Evolutionary conservation across 768 basidiomycete genomes (phyloP).

Genomic region (Austroboletus eburneus): DNA sequence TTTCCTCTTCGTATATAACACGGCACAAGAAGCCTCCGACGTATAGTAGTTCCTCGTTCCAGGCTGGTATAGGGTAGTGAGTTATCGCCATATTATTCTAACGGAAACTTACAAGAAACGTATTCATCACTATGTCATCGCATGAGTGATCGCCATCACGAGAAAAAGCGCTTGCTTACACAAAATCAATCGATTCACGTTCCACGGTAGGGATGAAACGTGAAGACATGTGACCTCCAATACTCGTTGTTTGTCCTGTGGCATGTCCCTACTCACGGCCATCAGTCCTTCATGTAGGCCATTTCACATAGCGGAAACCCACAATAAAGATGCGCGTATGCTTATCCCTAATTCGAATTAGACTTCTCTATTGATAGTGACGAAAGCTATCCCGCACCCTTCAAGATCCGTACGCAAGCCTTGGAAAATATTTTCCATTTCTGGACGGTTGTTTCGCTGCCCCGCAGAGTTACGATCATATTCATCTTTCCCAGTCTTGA

Average conservation of each 20-base stretch:
- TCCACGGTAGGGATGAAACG: constrained; percentile 15
- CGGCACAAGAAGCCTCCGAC: constrained; percentile 80
- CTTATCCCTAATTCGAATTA: constrained; percentile 1
- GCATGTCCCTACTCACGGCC: constrained; percentile 4
- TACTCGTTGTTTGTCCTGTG: constrained; percentile 12
- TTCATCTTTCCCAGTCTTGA: constrained; percentile 76
- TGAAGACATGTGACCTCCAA: constrained; percentile 17
- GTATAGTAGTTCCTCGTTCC: constrained; percentile 86
- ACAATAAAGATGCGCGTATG: constrained; percentile 15
- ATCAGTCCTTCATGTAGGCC: neutral
- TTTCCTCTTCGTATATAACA: constrained; percentile 80
- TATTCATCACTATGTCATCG: neutral
- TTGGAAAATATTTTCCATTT: constrained; percentile 56
- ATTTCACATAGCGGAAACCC: neutral
- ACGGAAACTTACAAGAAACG: neutral
- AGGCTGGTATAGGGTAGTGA: constrained; percentile 40
- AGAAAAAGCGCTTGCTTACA: constrained; percentile 1
- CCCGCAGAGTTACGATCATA: constrained; percentile 58
- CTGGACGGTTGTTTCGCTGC: neutral
- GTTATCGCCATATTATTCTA: neutral
- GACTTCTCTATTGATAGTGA: neutral
- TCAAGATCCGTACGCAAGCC: constrained; percentile 84
- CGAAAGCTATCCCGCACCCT: constrained; percentile 43
- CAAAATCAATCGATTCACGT: constrained; percentile 14
- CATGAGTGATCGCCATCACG: neutral